phyloP scores from a whole-genome alignment of 2,329 filamentous ascomycete species.

The Neoarthrinium moseri region DNA sequence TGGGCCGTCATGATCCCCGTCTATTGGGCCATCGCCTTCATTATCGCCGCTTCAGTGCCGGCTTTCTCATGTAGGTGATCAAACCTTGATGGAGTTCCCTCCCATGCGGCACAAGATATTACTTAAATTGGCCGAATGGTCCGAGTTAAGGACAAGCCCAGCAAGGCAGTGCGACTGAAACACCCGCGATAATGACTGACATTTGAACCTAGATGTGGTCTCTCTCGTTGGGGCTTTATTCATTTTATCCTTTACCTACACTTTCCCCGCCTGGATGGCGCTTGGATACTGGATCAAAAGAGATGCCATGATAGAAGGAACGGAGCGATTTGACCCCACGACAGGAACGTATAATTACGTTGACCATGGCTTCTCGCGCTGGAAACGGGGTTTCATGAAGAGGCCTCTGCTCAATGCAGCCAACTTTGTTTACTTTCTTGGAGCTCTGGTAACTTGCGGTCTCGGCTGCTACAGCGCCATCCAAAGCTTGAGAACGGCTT shows the following conservation, averaged over 20 bases:
- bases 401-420: slow-evolving; percentile 19
- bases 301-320: slow-evolving; percentile 34
- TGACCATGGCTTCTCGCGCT: slow-evolving; percentile 19
- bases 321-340: slow-evolving; percentile 18
- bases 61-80: slow-evolving; percentile 34
- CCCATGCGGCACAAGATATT: no score
- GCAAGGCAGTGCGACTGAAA: no score
- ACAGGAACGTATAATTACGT: slow-evolving; percentile 19
- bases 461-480: slow-evolving; percentile 23
- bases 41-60: slow-evolving; percentile 53
- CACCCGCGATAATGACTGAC: neutral
- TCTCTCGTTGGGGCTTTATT: slow-evolving; percentile 52
- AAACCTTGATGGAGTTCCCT: no score
- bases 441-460: slow-evolving; percentile 18
- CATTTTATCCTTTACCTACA: slow-evolving; percentile 60
- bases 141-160: no score
- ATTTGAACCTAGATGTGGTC: slow-evolving; percentile 33
- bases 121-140: no score
- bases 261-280: slow-evolving; percentile 51
- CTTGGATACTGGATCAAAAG: slow-evolving; percentile 44
- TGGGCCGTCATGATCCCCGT: slow-evolving; percentile 51
- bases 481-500: slow-evolving; percentile 19
- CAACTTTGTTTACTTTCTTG: slow-evolving; percentile 22
- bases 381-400: slow-evolving; percentile 21
- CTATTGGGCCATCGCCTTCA: slow-evolving; percentile 57